Percentiles rank a stretch among this genome's conserved stretches.
Conservation (phyloP, 2,329 filamentous ascomycete genomes). For the Fusarium pseudoanthophilum region DNA sequence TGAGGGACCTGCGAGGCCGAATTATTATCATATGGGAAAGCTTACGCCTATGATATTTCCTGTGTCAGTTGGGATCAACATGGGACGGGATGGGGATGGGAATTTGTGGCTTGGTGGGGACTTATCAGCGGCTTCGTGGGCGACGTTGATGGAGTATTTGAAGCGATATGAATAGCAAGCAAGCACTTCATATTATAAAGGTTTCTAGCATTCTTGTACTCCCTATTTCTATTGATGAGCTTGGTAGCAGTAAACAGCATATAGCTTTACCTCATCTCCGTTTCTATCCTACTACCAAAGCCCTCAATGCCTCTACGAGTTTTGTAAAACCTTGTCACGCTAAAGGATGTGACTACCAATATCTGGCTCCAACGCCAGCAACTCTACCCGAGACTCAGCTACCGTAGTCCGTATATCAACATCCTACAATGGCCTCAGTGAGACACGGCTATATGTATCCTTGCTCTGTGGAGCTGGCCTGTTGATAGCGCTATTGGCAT, state of each 20-base stretch:
- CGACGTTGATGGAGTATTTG: neutral
- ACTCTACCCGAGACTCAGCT: rapidly evolving
- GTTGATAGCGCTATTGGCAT: neutral
- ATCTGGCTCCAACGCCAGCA: neutral
- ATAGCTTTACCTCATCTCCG: too few relatives aligned
- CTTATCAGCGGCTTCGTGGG: neutral
- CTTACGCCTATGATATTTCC: neutral
- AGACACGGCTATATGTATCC: rapidly evolving
- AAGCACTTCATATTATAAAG: neutral
- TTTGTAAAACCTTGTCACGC: rapidly evolving
- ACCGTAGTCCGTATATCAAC: rapidly evolving
- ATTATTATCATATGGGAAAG: neutral
- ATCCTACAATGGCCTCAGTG: rapidly evolving
- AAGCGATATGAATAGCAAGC: neutral
- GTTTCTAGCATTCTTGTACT: too few relatives aligned
- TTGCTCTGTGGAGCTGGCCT: too few relatives aligned
- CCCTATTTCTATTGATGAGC: too few relatives aligned
- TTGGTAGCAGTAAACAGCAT: too few relatives aligned
- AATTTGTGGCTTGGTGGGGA: neutral
- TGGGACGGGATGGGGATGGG: neutral
- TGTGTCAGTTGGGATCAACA: neutral
- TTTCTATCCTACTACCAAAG: too few relatives aligned
- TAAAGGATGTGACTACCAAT: neutral
- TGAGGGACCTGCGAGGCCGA: neutral
- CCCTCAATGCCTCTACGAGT: neutral